Base-by-base conservation (phyloP, 495 filamentous ascomycete genomes). In the Cladorrhinum samala region DNA sequence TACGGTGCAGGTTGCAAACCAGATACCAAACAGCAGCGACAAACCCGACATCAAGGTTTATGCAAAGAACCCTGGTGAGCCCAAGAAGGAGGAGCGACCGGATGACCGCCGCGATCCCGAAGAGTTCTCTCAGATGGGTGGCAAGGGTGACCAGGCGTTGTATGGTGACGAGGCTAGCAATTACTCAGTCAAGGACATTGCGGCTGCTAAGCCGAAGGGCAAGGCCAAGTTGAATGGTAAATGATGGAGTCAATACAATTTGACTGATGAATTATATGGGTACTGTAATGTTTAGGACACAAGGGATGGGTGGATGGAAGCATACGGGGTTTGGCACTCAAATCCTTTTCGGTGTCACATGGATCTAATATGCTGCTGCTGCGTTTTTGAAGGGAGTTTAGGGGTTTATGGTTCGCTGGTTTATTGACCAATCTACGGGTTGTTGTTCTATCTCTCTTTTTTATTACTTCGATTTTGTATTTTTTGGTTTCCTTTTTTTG, bases 81-180 rank as follows among this genome's bases (percentile, higher is more conserved):
- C 57, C 2, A 49, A 52, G 36, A 60, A 70, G 37, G 88, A 93
- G 68, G 63, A 71, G 2, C 75, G 78, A 2, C 89, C 89, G 0
- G 81, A 79, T 9, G 76, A 79, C 9, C 72, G 82, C 37, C 77
- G 89, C 25, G 77, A 77, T 39, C 79, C 89, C 1, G 74, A 78
- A 11, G 87, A 92, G 55, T 96, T 95, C 53, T 80, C 86, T 61
- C 80, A 84, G 45, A 71, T 93, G 67, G 91, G 91, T 30, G 87
- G 88, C 2, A 87, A 86, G 62, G 91, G 89, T 2, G 91, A 96
- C 67, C 80, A 88, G 57, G 68, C 77, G 21, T 69, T 96, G 16
- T 95, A 83, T 62, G 83, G 77, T 7, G 74, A 89, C 33, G 83
- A 86, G 40, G 68, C 61, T 5, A 85, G 78, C 57, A 64, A 69